Conservation (phyloP, 768 basidiomycete genomes). For the Collybia mongolica region DNA sequence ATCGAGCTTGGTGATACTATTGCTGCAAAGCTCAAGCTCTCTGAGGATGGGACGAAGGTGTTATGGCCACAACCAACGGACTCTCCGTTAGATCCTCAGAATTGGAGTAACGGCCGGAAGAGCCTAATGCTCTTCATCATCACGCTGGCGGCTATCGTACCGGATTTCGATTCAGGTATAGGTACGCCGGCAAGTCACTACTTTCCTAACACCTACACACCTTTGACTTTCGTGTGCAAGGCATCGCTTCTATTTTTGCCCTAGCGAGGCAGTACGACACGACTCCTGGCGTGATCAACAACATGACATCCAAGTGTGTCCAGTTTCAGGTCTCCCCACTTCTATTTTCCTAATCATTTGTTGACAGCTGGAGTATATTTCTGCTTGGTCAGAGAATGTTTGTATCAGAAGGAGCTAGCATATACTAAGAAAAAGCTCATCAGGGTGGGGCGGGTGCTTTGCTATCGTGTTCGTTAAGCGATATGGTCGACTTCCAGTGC, state of each 20-base stretch:
- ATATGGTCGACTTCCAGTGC: constrained; percentile 56
- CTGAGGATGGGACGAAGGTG: constrained; percentile 48
- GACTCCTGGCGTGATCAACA: constrained; percentile 49
- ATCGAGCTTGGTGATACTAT: constrained; percentile 53
- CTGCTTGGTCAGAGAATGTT: constrained; percentile 33
- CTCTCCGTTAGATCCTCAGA: constrained; percentile 30
- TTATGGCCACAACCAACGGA: constrained; percentile 61
- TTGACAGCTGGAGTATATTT: constrained; percentile 54
- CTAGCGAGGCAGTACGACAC: constrained; percentile 53
- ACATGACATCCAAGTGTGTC: constrained; percentile 47
- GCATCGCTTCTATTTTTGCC: constrained; percentile 58
- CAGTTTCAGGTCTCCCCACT: background rate
- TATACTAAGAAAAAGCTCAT: background rate
- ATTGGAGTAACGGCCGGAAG: constrained; percentile 49
- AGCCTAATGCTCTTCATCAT: constrained; percentile 48
- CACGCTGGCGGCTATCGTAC: constrained; percentile 57
- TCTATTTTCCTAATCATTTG: background rate
- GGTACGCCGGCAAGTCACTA: constrained; percentile 21
- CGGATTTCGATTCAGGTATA: constrained; percentile 60
- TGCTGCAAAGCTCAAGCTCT: constrained; percentile 50
- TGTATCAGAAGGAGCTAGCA: background rate
- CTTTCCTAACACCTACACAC: background rate
- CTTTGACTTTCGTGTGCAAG: constrained; percentile 11
- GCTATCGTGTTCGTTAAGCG: constrained; percentile 51
- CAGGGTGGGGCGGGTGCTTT: constrained; percentile 46